phyloP scores from a whole-genome alignment of 1,139 yeast genomes.

The Pichiaceae sp. region DNA sequence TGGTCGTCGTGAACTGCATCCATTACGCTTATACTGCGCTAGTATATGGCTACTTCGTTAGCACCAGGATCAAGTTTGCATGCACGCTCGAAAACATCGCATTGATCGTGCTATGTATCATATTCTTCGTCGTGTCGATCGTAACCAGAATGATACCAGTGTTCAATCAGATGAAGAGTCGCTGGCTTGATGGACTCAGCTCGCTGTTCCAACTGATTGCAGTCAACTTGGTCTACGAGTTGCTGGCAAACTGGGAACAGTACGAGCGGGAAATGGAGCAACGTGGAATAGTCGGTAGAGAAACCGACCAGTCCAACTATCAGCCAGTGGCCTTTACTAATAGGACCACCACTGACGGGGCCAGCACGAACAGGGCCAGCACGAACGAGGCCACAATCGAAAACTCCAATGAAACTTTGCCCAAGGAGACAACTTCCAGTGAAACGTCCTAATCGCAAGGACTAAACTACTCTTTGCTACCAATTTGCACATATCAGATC shows the following conservation, averaged over 20 bases:
- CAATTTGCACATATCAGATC: no score
- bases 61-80: slow-evolving; percentile 11
- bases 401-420: no score
- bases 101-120: slow-evolving; percentile 11
- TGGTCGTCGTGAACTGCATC: slow-evolving; percentile 7
- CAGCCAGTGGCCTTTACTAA: no score
- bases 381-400: no score
- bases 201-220: slow-evolving; percentile 14
- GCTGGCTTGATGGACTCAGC: slow-evolving; percentile 16
- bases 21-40: slow-evolving; percentile 10
- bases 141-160: slow-evolving; percentile 11
- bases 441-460: no score
- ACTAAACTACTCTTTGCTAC: no score
- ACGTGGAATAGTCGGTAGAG: slow-evolving; percentile 18
- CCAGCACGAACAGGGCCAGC: no score
- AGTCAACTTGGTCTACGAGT: slow-evolving; percentile 17
- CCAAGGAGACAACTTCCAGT: no score
- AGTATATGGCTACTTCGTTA: slow-evolving; percentile 12
- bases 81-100: slow-evolving; percentile 12
- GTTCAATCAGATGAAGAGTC: slow-evolving; percentile 7
- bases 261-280: slow-evolving; percentile 12
- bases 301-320: no score
- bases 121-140: slow-evolving; percentile 11
- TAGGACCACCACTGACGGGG: no score
- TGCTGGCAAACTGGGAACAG: slow-evolving; percentile 14